These are phyloP conservation scores for Corymbia calophylla DNA, from an alignment of 441 rosid genomes.

Conservation along the genomic window DNA sequence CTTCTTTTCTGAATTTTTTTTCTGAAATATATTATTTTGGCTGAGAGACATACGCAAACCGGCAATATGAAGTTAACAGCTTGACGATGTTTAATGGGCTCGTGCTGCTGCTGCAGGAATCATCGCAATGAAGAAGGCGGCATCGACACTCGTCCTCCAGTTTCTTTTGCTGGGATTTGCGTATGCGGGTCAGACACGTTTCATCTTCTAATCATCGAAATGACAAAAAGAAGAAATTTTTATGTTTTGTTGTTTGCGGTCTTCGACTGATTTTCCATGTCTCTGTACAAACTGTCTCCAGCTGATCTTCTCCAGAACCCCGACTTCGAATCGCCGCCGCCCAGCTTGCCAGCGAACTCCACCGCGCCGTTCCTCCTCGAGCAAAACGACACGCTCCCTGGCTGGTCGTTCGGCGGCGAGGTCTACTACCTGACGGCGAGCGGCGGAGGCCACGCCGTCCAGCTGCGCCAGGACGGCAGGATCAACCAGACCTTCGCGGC, in stretches of 20 bases:
- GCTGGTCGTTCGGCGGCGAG: constrained; percentile 45
- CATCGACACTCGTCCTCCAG: neutral
- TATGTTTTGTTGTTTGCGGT: neutral
- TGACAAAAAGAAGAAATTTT: neutral
- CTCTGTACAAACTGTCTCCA: neutral
- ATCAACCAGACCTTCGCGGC: constrained; percentile 50
- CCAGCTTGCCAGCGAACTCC: constrained; percentile 14
- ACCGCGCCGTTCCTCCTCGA: constrained; percentile 8
- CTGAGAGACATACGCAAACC: neutral
- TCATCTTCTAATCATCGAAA: neutral
- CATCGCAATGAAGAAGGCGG: neutral
- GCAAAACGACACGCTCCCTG: constrained; percentile 41
- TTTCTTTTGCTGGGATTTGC: constrained; percentile 15
- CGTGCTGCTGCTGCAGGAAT: neutral
- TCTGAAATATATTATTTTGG: neutral
- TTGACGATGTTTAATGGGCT: neutral
- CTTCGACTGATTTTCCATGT: neutral
- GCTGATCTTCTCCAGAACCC: constrained; percentile 42
- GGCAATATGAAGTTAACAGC: neutral
- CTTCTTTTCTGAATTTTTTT: neutral
- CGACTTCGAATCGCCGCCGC: constrained; percentile 55
- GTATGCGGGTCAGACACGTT: constrained; percentile 23
- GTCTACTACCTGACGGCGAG: constrained; percentile 29
- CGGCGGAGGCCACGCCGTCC: constrained; percentile 30
- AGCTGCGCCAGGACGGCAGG: constrained; percentile 39